Base-by-base conservation (phyloP, 2,329 filamentous ascomycete genomes). In the Alternaria conjuncta region DNA sequence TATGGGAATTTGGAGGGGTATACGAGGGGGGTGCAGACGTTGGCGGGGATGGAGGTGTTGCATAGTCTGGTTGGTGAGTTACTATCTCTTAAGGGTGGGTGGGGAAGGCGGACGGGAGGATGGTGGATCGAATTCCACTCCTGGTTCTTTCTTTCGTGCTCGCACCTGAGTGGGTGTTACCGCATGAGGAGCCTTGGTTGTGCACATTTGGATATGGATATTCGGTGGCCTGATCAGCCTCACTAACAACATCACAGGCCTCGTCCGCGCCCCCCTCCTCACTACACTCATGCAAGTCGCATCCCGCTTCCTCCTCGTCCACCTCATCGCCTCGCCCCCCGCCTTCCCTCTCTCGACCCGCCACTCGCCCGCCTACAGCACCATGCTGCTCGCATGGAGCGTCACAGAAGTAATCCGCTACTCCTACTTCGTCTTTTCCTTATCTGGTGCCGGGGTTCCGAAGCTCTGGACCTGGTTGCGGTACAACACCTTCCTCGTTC, bases 391-490 rank as follows among this genome's bases (percentile, higher is more conserved):
- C 60, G 94, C 96, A 30, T 98, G 96, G 95, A 91, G 89, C 68
- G 80, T 93, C 63, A 97, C 96, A 64, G 96, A 99, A 83, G 92
- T 97, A 57, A 91, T 97, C 73, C 90, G 96, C 58, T 99, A 99
- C 86, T 87, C 88, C 51, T 99, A 92, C 86, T 98, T 98, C 79
- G 91, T 92, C 36, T 86, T 94, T 73, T 89, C 88, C 71, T 86
- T 96, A 30, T 82, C 84, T 67, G 71, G 71, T 0, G 32, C 72
- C 67, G 85, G 87, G 26, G 87, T 91, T 28, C 92, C 94, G 0
- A 78, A 74, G 1, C 83, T 86, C 63, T 86, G 97, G 77, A 89
- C 88, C 41, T 97, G 93, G 92, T 83, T 96, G 80, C 86, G 94
- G 72, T 89, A 97, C 82, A 97, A 96, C 80, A 94, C 92, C 8